phyloP scores from a whole-genome alignment of 805 yeast species.

The Wickerhamomyces xylosicus region DNA sequence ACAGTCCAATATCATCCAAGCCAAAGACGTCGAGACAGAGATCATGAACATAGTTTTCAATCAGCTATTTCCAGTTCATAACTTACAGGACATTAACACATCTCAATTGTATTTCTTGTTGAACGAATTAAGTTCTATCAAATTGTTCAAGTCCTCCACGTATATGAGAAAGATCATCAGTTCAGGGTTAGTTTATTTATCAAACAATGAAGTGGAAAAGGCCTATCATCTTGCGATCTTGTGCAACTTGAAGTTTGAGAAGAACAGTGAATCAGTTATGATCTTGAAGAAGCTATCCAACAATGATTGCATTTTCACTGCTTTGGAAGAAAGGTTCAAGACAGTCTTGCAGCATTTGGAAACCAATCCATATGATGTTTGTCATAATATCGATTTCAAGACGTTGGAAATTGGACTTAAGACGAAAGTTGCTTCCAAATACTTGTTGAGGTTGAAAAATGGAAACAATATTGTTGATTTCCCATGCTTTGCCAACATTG shows the following conservation, averaged over 20 bases:
- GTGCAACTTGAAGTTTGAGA: constrained; percentile 44
- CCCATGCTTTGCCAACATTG: background rate
- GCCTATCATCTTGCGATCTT: constrained; percentile 45
- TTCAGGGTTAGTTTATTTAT: constrained; percentile 67
- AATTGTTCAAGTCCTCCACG: constrained; percentile 36
- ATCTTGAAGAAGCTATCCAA: constrained; percentile 36
- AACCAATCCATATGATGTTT: background rate
- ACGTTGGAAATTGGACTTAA: background rate
- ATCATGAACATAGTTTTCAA: background rate
- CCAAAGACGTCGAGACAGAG: constrained; percentile 26
- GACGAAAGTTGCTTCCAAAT: background rate
- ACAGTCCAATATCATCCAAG: constrained; percentile 5
- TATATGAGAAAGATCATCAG: constrained; percentile 78
- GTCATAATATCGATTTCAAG: too few species aligned
- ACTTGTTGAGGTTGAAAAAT: background rate
- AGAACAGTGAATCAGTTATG: constrained; percentile 40
- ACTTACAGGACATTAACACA: background rate
- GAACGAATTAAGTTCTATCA: constrained; percentile 29
- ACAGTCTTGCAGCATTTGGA: background rate
- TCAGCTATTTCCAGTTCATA: too few species aligned
- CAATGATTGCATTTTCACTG: constrained; percentile 5
- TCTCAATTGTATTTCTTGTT: constrained; percentile 32
- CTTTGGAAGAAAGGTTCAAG: background rate
- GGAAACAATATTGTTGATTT: background rate
- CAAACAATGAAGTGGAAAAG: constrained; percentile 39